A percentile compares a stretch with the other conserved stretches of the same genome.
These are phyloP conservation scores for Hyaloscypha bicolor DNA, from an alignment of 495 filamentous ascomycete species.

Conservation along the genomic window DNA sequence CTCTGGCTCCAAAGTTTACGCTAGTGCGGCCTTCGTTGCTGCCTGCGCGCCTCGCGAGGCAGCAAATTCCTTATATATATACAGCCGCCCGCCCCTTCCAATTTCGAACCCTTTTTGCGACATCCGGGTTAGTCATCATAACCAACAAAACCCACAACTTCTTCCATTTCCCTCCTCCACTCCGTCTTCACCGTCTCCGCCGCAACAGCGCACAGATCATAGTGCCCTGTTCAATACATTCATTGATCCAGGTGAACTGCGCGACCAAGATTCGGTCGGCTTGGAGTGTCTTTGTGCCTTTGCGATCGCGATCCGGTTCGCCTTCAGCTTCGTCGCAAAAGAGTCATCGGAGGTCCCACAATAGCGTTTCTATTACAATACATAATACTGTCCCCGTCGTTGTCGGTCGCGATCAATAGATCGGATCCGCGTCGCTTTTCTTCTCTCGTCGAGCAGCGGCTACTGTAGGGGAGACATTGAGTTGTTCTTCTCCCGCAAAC, in stretches of 20 bases:
- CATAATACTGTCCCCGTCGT: slow-evolving; percentile 14
- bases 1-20: neutral
- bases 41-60: neutral
- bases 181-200: slow-evolving; percentile 4
- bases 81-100: slow-evolving; percentile 14
- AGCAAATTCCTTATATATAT: slow-evolving; percentile 18
- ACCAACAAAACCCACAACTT: slow-evolving; percentile 12
- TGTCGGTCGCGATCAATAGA: slow-evolving; percentile 18
- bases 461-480: slow-evolving; percentile 93
- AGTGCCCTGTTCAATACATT: slow-evolving; percentile 30
- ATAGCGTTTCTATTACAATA: slow-evolving; percentile 12
- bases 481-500: slow-evolving; percentile 93
- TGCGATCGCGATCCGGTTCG: neutral
- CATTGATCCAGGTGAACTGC: slow-evolving; percentile 31
- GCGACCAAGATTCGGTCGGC: slow-evolving; percentile 12
- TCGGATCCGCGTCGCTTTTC: slow-evolving; percentile 11
- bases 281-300: slow-evolving; percentile 12
- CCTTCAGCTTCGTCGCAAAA: slow-evolving; percentile 1
- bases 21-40: neutral
- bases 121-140: slow-evolving; percentile 23
- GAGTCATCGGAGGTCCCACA: slow-evolving; percentile 8
- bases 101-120: slow-evolving; percentile 29
- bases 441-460: slow-evolving; percentile 36
- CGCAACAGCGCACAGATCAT: slow-evolving; percentile 22
- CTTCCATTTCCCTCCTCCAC: neutral